phyloP scores from a whole-genome alignment of 1,284 basidiomycete species.

The Tremellales sp. region DNA sequence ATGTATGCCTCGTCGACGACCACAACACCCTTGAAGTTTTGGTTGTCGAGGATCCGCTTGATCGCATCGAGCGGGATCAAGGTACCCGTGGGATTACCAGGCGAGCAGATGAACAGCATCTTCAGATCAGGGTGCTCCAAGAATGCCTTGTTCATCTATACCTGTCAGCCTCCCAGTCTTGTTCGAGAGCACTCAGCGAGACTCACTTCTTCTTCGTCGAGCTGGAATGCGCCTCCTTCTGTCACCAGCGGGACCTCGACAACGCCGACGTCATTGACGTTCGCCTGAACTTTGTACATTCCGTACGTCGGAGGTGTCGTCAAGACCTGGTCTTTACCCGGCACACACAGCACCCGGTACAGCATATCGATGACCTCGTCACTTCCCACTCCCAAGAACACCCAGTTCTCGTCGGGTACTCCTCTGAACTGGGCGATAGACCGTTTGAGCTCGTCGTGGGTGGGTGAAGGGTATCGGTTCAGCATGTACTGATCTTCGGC shows the following conservation, averaged over 20 bases:
- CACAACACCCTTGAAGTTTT: slow-evolving; percentile 81
- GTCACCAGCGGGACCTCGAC: slow-evolving; percentile 76
- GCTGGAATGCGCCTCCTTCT: slow-evolving; percentile 69
- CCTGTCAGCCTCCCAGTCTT: not conserved
- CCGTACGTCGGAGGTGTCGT: slow-evolving; percentile 95
- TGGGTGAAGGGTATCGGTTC: slow-evolving; percentile 50
- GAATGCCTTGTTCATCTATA: slow-evolving; percentile 67
- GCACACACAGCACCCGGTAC: slow-evolving; percentile 81
- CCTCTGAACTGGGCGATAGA: slow-evolving; percentile 68
- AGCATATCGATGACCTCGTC: slow-evolving; percentile 96
- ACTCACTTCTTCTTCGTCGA: slow-evolving; percentile 70
- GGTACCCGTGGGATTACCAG: slow-evolving; percentile 95
- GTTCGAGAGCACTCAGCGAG: not conserved
- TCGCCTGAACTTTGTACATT: slow-evolving; percentile 93
- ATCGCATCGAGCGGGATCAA: slow-evolving; percentile 71
- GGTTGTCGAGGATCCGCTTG: slow-evolving; percentile 70
- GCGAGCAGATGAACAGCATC: slow-evolving; percentile 91
- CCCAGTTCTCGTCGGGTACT: slow-evolving; percentile 63
- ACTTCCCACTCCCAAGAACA: slow-evolving; percentile 93
- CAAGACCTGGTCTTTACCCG: slow-evolving; percentile 74
- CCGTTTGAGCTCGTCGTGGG: slow-evolving; percentile 65
- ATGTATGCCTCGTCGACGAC: slow-evolving; percentile 98
- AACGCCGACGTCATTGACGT: slow-evolving; percentile 87
- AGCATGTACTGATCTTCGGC: slow-evolving; percentile 40
- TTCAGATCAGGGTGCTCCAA: slow-evolving; percentile 71